Evolutionary conservation across 2,329 filamentous ascomycete species (phyloP).

Genomic region (Apiospora sp.): DNA sequence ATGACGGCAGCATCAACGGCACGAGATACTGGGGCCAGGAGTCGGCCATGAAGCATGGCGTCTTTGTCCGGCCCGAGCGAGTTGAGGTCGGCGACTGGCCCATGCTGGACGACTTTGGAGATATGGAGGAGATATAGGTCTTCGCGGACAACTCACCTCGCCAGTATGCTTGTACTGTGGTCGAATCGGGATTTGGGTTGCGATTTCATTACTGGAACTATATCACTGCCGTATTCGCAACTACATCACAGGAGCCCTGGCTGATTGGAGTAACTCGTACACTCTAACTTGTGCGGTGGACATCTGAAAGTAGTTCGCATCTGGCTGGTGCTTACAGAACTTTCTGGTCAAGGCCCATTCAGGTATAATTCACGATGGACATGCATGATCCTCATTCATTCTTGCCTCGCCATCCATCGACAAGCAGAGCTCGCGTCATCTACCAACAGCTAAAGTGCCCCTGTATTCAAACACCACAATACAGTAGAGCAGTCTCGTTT

Average conservation of each 20-base stretch:
- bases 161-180: neutral
- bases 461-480: no score
- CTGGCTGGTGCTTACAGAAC: neutral
- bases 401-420: neutral
- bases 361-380: neutral
- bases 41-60: constrained; percentile 73
- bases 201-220: neutral
- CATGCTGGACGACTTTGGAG: constrained; percentile 75
- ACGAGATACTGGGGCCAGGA: constrained; percentile 75
- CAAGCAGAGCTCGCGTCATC: neutral
- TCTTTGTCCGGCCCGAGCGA: constrained; percentile 80
- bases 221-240: neutral
- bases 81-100: constrained; percentile 80
- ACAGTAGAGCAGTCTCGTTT: neutral
- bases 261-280: neutral
- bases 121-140: constrained; percentile 75
- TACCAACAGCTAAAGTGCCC: neutral
- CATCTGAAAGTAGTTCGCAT: neutral
- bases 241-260: neutral
- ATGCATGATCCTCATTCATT: neutral
- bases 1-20: constrained; percentile 76
- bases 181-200: neutral
- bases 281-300: no score
- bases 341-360: neutral
- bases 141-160: neutral